Base-by-base conservation (phyloP, 169 alveolate species). In the Plasmodium yoelii region DNA sequence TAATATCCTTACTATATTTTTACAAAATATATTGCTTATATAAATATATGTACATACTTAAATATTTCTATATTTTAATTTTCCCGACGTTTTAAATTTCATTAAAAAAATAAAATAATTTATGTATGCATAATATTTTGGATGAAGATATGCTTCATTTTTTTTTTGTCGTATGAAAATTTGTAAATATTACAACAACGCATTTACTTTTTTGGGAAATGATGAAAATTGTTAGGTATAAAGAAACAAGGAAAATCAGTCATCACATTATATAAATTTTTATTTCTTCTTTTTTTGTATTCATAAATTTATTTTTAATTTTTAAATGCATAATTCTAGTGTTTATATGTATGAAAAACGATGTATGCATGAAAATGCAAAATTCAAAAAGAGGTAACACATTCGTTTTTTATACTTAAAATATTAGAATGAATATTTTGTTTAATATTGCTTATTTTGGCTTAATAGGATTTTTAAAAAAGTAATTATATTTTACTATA, bases 101-200 rank as follows among this genome's bases (percentile, higher is more conserved):
- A 68, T 34, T 3, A 34, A 34, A 34, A 34, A 34, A 34, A 34
- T 34, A 34, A 34, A 34, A 34, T 34, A 1, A 34, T 34, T 34
- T 34, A 34, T 34, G 42, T 34, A 34, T 34, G 42, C 42, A 34
- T 34, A 34, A 4, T 34, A 34, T 34, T 34, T 34, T 34, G 42
- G 7, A 34, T 34, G 5, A 34, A 34, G 42, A 34, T 34, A 34
- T 34, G 5, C 42, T 34, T 34, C 42, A 71, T 42, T 53, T 53
- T 10, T 70, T 70, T 12, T 71, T 71, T 24, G 47, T 49, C 42
- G 56, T 22, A 49, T 10, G 3, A 69, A 51, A 71, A 55, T 8
- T 71, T 26, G 22, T 71, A 53, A 53, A 71, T 67, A 71, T 71
- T 28, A 51, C 84, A 26, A 28, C 84, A 42, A 19, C 42, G 42